Evolutionary conservation across 139 green algal species (phyloP).

Genomic region (Nannochloris sp.): DNA sequence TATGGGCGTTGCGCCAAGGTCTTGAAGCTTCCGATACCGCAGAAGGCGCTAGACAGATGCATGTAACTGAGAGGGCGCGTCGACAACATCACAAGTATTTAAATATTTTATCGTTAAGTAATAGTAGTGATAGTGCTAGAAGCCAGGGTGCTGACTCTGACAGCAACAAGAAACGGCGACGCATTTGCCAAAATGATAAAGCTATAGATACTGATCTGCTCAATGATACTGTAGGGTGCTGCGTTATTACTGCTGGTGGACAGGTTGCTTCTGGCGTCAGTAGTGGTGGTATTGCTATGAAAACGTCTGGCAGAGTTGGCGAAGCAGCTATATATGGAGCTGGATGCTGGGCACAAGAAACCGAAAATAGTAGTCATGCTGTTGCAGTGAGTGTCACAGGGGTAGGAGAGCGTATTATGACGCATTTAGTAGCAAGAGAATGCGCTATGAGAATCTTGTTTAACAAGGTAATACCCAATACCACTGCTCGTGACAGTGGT

Average conservation of each 20-base stretch:
- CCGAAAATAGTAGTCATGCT: neutral
- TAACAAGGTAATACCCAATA: too few species aligned
- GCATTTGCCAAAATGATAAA: neutral
- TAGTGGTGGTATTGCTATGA: constrained; percentile 76
- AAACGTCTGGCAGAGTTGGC: constrained; percentile 61
- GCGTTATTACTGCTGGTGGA: constrained; percentile 51
- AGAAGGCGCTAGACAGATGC: constrained; percentile 8
- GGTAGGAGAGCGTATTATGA: constrained; percentile 65
- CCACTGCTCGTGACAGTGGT: too few species aligned
- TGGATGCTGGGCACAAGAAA: constrained; percentile 69
- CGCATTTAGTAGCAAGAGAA: constrained; percentile 39
- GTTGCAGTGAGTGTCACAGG: constrained; percentile 56
- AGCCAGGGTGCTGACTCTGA: neutral
- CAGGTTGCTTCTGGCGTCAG: constrained; percentile 63
- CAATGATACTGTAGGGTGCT: constrained; percentile 62
- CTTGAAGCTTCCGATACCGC: constrained; percentile 21
- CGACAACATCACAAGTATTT: constrained; percentile 44
- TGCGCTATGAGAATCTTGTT: neutral
- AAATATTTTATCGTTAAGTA: constrained; percentile 22
- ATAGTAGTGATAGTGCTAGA: neutral
- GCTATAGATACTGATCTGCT: constrained; percentile 3
- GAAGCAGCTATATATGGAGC: constrained; percentile 69
- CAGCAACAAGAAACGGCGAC: constrained; percentile 3
- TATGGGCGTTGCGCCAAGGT: constrained; percentile 45
- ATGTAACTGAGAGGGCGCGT: constrained; percentile 36